These are phyloP conservation scores for Giardia muris DNA, from an alignment of 208 protist species.

Conservation along the genomic window DNA sequence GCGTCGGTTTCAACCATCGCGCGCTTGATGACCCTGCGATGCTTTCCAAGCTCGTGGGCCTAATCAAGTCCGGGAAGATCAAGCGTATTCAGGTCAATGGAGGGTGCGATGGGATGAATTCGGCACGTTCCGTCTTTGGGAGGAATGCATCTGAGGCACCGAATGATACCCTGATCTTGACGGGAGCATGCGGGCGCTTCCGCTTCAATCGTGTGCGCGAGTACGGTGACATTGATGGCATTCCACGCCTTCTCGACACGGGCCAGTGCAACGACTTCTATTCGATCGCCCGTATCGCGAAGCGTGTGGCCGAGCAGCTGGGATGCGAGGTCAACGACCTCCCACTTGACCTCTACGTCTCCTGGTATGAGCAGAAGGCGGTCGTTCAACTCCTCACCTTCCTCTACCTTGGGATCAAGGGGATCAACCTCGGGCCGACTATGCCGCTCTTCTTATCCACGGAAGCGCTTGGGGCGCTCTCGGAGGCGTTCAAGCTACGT, in stretches of 20 bases:
- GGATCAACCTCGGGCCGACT: constrained; percentile 57
- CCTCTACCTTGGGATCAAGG: constrained; percentile 53
- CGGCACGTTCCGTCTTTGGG: constrained; percentile 54
- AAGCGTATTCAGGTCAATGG: constrained; percentile 57
- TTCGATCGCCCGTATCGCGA: constrained; percentile 52
- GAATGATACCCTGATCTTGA: constrained; percentile 53
- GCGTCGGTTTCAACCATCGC: constrained; percentile 41
- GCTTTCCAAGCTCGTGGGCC: constrained; percentile 47
- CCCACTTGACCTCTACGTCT: constrained; percentile 54
- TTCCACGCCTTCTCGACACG: constrained; percentile 61
- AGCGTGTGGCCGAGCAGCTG: constrained; percentile 48
- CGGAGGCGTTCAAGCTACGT: constrained; percentile 50
- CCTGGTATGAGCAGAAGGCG: constrained; percentile 70
- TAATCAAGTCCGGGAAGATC: constrained; percentile 55
- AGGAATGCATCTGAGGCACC: constrained; percentile 43
- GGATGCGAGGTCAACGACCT: constrained; percentile 42
- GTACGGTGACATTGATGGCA: constrained; percentile 43
- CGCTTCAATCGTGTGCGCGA: constrained; percentile 36
- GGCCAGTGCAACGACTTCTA: constrained; percentile 70
- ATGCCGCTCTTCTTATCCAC: constrained; percentile 56
- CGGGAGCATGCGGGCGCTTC: constrained; percentile 55
- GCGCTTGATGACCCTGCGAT: constrained; percentile 34
- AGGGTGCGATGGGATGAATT: constrained; percentile 60
- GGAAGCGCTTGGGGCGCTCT: constrained; percentile 48
- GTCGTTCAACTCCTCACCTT: constrained; percentile 56